These are phyloP conservation scores for Eutrema salsugineum DNA, from an alignment of 441 rosid genomes.

Conservation along the genomic window DNA sequence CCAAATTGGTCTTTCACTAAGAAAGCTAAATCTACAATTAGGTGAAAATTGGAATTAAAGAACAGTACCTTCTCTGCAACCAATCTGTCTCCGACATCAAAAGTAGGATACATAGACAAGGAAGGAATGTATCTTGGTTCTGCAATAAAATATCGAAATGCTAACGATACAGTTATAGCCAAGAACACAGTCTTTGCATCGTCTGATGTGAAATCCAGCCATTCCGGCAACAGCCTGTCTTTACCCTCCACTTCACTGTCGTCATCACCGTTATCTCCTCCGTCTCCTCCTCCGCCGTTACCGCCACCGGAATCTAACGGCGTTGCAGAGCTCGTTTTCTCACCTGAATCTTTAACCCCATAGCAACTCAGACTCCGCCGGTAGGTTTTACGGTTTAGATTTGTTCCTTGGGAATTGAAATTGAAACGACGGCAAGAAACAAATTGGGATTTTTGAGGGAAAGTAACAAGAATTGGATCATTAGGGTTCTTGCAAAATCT, in stretches of 20 bases:
- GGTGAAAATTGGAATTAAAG: background rate
- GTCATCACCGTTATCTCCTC: slow-evolving; percentile 36
- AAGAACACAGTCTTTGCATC: slow-evolving; percentile 81
- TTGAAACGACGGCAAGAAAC: slow-evolving; percentile 1
- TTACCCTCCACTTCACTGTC: slow-evolving; percentile 43
- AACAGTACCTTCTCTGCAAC: slow-evolving; percentile 84
- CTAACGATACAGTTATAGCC: slow-evolving; percentile 73
- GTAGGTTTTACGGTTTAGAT: slow-evolving; percentile 4
- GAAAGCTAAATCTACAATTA: background rate
- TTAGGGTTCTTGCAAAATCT: slow-evolving; percentile 23
- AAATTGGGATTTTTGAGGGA: slow-evolving; percentile 7
- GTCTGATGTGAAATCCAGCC: slow-evolving; percentile 65
- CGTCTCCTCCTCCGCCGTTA: slow-evolving; percentile 29
- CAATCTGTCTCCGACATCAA: slow-evolving; percentile 92
- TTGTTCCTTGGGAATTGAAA: slow-evolving; percentile 5
- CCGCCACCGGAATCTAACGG: slow-evolving; percentile 38
- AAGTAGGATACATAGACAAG: slow-evolving; percentile 98
- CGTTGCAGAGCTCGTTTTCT: slow-evolving; percentile 37
- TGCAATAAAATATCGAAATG: slow-evolving; percentile 80
- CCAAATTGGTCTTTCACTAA: background rate
- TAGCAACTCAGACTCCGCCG: slow-evolving; percentile 32
- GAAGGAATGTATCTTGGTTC: slow-evolving; percentile 98
- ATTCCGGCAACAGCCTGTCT: slow-evolving; percentile 57
- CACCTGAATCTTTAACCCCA: slow-evolving; percentile 51
- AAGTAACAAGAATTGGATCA: slow-evolving; percentile 6